These are phyloP conservation scores for Trifolium pratense DNA, from an alignment of 306 rosid species.

Conservation along the genomic window DNA sequence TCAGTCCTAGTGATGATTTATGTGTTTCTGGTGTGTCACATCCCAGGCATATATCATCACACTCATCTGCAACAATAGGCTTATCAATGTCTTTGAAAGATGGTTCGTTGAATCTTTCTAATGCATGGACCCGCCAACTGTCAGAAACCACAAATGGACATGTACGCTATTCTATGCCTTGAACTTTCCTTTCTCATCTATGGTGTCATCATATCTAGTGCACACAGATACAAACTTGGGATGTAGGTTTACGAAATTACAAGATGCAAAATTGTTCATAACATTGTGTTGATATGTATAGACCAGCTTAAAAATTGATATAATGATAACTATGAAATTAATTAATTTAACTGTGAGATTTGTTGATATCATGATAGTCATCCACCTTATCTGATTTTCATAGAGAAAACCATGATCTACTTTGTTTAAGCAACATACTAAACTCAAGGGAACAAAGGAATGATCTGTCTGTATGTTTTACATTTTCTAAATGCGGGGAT, in stretches of 20 bases:
- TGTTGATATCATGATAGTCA: slow-evolving; percentile 17
- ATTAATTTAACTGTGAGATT: slow-evolving; percentile 14
- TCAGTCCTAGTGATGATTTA: slow-evolving; percentile 9
- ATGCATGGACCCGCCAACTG: slow-evolving; percentile 90
- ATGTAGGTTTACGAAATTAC: slow-evolving; percentile 20
- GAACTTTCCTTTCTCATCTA: slow-evolving; percentile 37
- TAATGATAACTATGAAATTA: background rate
- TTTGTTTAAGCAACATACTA: slow-evolving; percentile 27
- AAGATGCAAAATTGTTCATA: slow-evolving; percentile 4
- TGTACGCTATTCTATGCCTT: slow-evolving; percentile 52
- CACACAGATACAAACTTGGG: slow-evolving; percentile 25
- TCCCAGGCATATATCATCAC: slow-evolving; percentile 70
- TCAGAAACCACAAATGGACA: slow-evolving; percentile 81
- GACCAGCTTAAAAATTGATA: slow-evolving; percentile 5
- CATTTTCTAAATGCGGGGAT: slow-evolving; percentile 20
- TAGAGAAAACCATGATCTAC: slow-evolving; percentile 11
- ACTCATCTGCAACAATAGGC: slow-evolving; percentile 87
- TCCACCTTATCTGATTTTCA: slow-evolving; percentile 17
- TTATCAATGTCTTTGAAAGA: slow-evolving; percentile 79
- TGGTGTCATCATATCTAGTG: slow-evolving; percentile 18
- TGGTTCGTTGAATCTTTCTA: slow-evolving; percentile 88
- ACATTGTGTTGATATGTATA: slow-evolving; percentile 16
- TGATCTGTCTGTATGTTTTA: slow-evolving; percentile 10
- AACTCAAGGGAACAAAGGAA: slow-evolving; percentile 19
- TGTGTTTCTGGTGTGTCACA: slow-evolving; percentile 32